Conservation (phyloP, 1,284 basidiomycete genomes). For the Ustilago esculenta region DNA sequence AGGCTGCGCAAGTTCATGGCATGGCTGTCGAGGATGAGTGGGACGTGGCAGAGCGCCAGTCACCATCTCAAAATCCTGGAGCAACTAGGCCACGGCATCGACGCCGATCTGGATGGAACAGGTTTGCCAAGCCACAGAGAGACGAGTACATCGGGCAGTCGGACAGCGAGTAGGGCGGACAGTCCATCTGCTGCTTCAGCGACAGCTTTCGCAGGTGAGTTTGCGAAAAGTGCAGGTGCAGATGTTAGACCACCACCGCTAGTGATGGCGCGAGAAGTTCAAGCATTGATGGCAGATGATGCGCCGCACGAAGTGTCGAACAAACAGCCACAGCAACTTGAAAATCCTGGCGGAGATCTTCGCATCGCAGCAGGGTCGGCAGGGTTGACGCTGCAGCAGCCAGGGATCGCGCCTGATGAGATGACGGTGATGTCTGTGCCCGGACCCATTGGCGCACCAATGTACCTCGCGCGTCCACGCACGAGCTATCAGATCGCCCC, state of each 20-base stretch:
- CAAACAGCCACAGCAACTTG: not conserved
- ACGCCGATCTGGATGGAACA: conserved; percentile 47
- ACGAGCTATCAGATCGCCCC: conserved; percentile 16
- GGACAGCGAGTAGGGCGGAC: conserved; percentile 14
- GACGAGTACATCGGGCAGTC: conserved; percentile 6
- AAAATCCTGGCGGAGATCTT: not conserved
- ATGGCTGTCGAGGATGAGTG: conserved; percentile 46
- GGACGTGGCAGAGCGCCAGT: conserved; percentile 38
- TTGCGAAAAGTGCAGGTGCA: conserved; percentile 1
- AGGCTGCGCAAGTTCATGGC: conserved; percentile 47
- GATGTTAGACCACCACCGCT: conserved; percentile 8
- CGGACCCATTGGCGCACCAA: conserved; percentile 41
- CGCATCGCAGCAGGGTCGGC: not conserved
- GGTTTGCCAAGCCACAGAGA: conserved; percentile 34
- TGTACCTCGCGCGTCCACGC: conserved; percentile 26
- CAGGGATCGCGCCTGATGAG: conserved; percentile 6
- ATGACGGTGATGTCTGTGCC: conserved; percentile 15
- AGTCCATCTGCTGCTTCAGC: conserved; percentile 19
- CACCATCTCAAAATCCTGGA: conserved; percentile 52
- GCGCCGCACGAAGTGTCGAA: not conserved
- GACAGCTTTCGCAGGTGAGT: conserved; percentile 1
- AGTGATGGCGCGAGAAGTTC: conserved; percentile 8
- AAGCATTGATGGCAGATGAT: not conserved
- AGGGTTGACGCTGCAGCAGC: conserved; percentile 2
- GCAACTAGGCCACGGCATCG: conserved; percentile 44